Evolutionary conservation across 2,329 filamentous ascomycete species (phyloP).

Genomic region (Cercospora sojina): DNA sequence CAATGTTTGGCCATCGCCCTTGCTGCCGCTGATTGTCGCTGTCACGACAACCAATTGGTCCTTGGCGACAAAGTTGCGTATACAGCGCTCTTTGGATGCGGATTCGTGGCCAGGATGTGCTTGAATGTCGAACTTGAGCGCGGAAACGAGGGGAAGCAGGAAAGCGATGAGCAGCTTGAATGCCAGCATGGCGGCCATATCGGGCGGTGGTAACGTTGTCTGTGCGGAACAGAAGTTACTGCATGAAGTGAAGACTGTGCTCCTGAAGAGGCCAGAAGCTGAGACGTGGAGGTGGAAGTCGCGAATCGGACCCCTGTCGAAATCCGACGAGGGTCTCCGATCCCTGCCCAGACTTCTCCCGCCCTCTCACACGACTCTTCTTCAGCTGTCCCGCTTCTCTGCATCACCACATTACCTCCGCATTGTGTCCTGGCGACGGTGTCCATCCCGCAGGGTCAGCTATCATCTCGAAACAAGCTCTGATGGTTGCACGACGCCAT

Average conservation of each 20-base stretch:
- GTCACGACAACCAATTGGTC: slow-evolving; percentile 96
- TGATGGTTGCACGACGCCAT: background rate
- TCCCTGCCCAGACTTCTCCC: background rate
- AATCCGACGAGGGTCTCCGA: background rate
- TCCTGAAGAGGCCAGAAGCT: background rate
- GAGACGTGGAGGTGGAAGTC: background rate
- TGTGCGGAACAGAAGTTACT: background rate
- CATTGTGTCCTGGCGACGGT: background rate
- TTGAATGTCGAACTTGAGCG: slow-evolving; percentile 90
- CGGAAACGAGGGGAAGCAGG: slow-evolving; percentile 50
- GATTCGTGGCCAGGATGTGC: slow-evolving; percentile 65
- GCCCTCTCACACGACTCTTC: background rate
- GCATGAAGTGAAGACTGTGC: background rate
- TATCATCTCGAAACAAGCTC: background rate
- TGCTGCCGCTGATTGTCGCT: slow-evolving; percentile 77
- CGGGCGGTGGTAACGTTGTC: background rate
- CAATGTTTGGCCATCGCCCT: slow-evolving; percentile 87
- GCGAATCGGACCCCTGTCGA: slow-evolving; percentile 1
- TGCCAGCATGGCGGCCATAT: slow-evolving; percentile 7
- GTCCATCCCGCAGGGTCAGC: background rate
- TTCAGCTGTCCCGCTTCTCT: background rate
- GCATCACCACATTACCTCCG: background rate
- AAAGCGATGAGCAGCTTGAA: slow-evolving; percentile 40
- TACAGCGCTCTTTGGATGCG: slow-evolving; percentile 74
- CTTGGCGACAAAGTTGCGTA: slow-evolving; percentile 90